A percentile compares a stretch with the other conserved stretches of the same genome.
phyloP scores from a whole-genome alignment of 805 yeast genomes.

The Lachancea thermotolerans region DNA sequence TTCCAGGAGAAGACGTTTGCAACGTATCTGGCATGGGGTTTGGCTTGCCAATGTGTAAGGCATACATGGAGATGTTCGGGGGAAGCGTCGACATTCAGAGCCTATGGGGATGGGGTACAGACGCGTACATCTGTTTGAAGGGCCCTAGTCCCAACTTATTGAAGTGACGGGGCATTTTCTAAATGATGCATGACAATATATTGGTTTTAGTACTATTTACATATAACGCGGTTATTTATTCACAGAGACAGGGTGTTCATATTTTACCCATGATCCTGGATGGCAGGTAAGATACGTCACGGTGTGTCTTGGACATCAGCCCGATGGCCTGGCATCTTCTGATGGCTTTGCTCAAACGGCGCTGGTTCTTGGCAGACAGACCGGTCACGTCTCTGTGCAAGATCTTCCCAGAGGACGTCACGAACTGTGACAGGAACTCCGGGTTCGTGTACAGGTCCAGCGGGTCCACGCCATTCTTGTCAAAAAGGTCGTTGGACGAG shows the following conservation, averaged over 20 bases:
- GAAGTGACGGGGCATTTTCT: background rate
- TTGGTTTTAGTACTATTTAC: background rate
- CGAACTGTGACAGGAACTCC: constrained; percentile 53
- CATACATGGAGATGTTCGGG: constrained; percentile 67
- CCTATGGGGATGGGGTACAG: constrained; percentile 73
- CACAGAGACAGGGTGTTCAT: background rate
- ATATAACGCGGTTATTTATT: background rate
- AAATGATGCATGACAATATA: constrained; percentile 1
- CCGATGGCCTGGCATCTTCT: constrained; percentile 79
- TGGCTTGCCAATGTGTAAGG: constrained; percentile 79
- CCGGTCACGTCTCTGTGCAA: constrained; percentile 68
- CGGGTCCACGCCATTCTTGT: constrained; percentile 54
- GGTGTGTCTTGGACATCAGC: constrained; percentile 67
- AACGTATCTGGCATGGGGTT: constrained; percentile 93
- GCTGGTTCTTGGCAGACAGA: constrained; percentile 58
- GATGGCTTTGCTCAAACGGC: constrained; percentile 64
- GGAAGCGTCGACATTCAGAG: constrained; percentile 65
- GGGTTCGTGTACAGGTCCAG: constrained; percentile 68
- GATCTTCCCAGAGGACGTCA: constrained; percentile 70
- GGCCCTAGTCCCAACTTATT: constrained; percentile 22
- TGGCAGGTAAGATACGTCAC: constrained; percentile 44
- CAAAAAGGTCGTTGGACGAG: constrained; percentile 34
- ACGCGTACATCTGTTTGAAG: constrained; percentile 54
- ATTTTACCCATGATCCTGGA: constrained; percentile 16
- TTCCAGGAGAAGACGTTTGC: constrained; percentile 64